These are phyloP conservation scores for Malassezia sp. DNA, from an alignment of 1,284 basidiomycete species.

Conservation along the genomic window DNA sequence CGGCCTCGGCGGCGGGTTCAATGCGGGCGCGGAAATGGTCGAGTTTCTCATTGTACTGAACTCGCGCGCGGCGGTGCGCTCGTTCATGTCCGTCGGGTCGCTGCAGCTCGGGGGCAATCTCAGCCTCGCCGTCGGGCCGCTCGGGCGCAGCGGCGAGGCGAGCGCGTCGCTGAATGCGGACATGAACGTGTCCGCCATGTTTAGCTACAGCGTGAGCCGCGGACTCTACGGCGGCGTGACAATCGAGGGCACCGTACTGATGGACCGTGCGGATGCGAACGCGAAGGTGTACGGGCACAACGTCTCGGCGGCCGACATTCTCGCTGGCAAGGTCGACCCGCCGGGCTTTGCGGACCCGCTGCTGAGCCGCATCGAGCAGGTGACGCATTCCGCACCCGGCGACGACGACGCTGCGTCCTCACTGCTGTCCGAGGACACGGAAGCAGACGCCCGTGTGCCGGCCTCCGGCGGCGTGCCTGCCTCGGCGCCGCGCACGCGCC, in stretches of 20 bases:
- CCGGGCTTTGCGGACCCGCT: constrained; percentile 17
- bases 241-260: constrained; percentile 83
- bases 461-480: constrained; percentile 21
- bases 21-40: constrained; percentile 70
- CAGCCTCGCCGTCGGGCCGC: constrained; percentile 69
- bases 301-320: constrained; percentile 33
- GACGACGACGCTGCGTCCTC: no score
- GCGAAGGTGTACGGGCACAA: constrained; percentile 41
- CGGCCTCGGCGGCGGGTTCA: constrained; percentile 66
- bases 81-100: constrained; percentile 89
- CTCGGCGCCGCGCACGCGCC: constrained; percentile 18
- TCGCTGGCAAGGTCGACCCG: constrained; percentile 27
- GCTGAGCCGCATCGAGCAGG: constrained; percentile 8
- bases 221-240: constrained; percentile 77
- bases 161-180: constrained; percentile 71
- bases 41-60: constrained; percentile 91
- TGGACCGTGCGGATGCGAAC: constrained; percentile 74
- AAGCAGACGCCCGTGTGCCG: no score
- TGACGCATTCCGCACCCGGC: no score
- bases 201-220: constrained; percentile 74
- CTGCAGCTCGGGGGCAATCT: constrained; percentile 61
- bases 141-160: constrained; percentile 89
- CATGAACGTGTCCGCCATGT: constrained; percentile 87
- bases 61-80: constrained; percentile 59
- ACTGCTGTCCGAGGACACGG: no score